These are phyloP conservation scores for Moringa oleifera DNA, from an alignment of 345 rosid genomes.

Conservation along the genomic window DNA sequence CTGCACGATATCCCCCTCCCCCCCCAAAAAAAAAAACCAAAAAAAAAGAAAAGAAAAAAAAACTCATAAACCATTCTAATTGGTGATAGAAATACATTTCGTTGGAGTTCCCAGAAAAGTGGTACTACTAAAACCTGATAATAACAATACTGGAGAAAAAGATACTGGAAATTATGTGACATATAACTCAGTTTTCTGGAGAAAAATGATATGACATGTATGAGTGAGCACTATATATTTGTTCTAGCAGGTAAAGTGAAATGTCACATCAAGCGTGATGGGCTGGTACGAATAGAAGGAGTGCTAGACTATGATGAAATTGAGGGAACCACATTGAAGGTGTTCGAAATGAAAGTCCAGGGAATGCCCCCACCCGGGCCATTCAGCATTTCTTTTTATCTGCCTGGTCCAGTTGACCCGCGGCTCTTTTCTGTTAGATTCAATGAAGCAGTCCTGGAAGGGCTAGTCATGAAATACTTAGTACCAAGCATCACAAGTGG, in stretches of 20 bases:
- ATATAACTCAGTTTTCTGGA: background rate
- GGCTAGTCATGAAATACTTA: slow-evolving; percentile 40
- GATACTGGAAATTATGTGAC: background rate
- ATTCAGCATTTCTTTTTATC: slow-evolving; percentile 47
- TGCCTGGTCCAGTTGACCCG: slow-evolving; percentile 81
- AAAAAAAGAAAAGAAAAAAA: too few relatives aligned
- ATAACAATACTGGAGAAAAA: background rate
- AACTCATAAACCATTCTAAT: too few relatives aligned
- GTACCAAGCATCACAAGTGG: slow-evolving; percentile 8
- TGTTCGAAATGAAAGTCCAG: slow-evolving; percentile 41
- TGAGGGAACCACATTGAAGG: slow-evolving; percentile 22
- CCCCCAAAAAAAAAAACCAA: background rate
- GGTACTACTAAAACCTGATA: background rate
- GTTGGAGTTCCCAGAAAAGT: background rate
- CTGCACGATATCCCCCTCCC: background rate
- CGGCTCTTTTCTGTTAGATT: slow-evolving; percentile 39
- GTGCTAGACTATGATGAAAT: slow-evolving; percentile 31
- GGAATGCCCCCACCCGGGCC: slow-evolving; percentile 56
- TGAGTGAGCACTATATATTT: slow-evolving; percentile 8
- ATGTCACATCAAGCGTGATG: slow-evolving; percentile 49
- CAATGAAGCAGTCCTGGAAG: slow-evolving; percentile 67
- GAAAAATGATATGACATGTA: background rate
- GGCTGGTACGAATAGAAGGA: slow-evolving; percentile 56
- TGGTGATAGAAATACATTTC: background rate
- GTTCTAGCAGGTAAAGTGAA: slow-evolving; percentile 40